Evolutionary conservation across 768 basidiomycete species (phyloP).

Genomic region (Mycena capillaripes): DNA sequence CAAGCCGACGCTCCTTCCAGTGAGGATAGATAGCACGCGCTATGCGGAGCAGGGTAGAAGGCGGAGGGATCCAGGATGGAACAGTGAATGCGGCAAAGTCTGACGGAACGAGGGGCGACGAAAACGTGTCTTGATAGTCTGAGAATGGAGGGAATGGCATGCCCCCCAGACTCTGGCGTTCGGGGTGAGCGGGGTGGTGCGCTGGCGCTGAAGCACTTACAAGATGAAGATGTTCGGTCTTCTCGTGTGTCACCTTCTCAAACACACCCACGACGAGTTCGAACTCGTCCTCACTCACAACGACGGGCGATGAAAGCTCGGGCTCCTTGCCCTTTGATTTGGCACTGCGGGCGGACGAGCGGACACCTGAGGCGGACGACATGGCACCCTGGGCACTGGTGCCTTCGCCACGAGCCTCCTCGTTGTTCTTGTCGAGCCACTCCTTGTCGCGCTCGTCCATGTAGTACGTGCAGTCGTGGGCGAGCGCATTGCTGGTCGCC

Average conservation of each 20-base stretch:
- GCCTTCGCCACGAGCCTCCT: slow-evolving; percentile 87
- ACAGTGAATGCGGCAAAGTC: slow-evolving; percentile 79
- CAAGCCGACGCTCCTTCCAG: slow-evolving; percentile 90
- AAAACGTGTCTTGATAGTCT: slow-evolving; percentile 83
- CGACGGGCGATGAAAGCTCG: slow-evolving; percentile 70
- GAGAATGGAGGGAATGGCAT: slow-evolving; percentile 82
- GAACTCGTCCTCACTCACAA: slow-evolving; percentile 91
- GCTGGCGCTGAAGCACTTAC: slow-evolving; percentile 61
- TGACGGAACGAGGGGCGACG: slow-evolving; percentile 67
- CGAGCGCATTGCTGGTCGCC: slow-evolving; percentile 67
- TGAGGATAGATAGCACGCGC: slow-evolving; percentile 87
- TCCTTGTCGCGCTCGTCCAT: slow-evolving; percentile 99
- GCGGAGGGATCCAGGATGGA: slow-evolving; percentile 78
- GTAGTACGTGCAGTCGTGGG: slow-evolving; percentile 87
- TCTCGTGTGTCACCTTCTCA: slow-evolving; percentile 93
- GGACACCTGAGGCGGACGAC: slow-evolving; percentile 60
- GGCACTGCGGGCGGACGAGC: slow-evolving; percentile 42
- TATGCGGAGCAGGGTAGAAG: slow-evolving; percentile 71
- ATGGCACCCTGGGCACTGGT: slow-evolving; percentile 83
- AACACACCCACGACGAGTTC: slow-evolving; percentile 96
- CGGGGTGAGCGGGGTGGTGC: slow-evolving; percentile 9
- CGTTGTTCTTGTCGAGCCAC: slow-evolving; percentile 95
- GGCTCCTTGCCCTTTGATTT: slow-evolving; percentile 92
- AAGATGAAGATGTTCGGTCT: slow-evolving; percentile 80
- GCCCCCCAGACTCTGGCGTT: slow-evolving; percentile 66